These are phyloP conservation scores for Cytospora paraplurivora DNA, from an alignment of 2,329 filamentous ascomycete genomes.

Conservation along the genomic window DNA sequence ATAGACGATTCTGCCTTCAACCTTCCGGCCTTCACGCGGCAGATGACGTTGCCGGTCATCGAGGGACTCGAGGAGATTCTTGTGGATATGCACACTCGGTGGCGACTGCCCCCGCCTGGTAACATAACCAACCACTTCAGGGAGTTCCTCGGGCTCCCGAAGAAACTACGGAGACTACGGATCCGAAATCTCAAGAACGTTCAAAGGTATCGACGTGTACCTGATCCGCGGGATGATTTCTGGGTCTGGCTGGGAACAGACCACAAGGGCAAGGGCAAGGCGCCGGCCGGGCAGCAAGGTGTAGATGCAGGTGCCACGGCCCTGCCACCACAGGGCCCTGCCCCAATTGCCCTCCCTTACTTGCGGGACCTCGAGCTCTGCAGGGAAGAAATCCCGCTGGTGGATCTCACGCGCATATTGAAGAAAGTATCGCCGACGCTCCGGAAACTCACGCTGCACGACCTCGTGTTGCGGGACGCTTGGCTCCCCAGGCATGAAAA, in stretches of 20 bases:
- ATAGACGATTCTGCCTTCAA: slow-evolving; percentile 13
- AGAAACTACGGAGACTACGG: neutral
- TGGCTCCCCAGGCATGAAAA: neutral
- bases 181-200: slow-evolving; percentile 1
- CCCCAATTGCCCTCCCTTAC: slow-evolving; percentile 1
- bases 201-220: neutral
- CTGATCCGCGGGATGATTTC: neutral
- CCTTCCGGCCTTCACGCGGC: neutral
- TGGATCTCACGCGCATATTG: slow-evolving; percentile 1
- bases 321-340: neutral
- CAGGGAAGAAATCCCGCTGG: neutral
- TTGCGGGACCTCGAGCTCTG: slow-evolving; percentile 12
- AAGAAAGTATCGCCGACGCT: slow-evolving; percentile 11
- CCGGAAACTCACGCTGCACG: slow-evolving; percentile 3
- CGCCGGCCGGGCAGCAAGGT: neutral
- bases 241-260: slow-evolving; percentile 10
- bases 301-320: neutral
- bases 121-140: slow-evolving; percentile 13
- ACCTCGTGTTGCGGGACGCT: slow-evolving; percentile 12
- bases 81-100: neutral
- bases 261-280: slow-evolving; percentile 13
- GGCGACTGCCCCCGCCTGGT: neutral
- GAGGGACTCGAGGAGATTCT: slow-evolving; percentile 13
- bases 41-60: slow-evolving; percentile 9
- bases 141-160: slow-evolving; percentile 5